These are phyloP conservation scores for Leccinum longicurvipes DNA, from an alignment of 768 basidiomycete species.

Conservation along the genomic window DNA sequence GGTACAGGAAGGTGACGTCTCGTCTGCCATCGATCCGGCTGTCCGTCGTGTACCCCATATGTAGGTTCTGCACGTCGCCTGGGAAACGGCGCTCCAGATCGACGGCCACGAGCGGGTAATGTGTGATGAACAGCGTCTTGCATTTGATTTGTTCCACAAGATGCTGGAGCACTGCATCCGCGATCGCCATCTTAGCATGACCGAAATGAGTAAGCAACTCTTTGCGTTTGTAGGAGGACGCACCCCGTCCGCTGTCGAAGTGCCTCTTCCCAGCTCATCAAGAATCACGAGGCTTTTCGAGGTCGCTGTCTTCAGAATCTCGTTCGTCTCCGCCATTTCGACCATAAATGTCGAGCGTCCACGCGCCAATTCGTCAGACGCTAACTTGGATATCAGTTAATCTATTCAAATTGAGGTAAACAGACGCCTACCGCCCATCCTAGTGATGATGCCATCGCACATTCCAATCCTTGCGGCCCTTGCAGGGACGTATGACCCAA, in stretches of 20 bases:
- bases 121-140: slow-evolving; percentile 91
- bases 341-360: slow-evolving; percentile 97
- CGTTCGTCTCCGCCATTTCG: slow-evolving; percentile 90
- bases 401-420: not conserved
- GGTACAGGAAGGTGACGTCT: slow-evolving; percentile 87
- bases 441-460: slow-evolving; percentile 79
- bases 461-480: slow-evolving; percentile 68
- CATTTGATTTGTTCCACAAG: slow-evolving; percentile 56
- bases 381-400: slow-evolving; percentile 34
- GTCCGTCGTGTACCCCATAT: slow-evolving; percentile 82
- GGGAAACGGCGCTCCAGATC: slow-evolving; percentile 62
- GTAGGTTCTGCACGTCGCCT: slow-evolving; percentile 64
- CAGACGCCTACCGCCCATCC: slow-evolving; percentile 73
- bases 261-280: slow-evolving; percentile 88
- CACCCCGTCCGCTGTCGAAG: slow-evolving; percentile 88
- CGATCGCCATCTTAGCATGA: slow-evolving; percentile 72
- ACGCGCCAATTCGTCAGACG: slow-evolving; percentile 81
- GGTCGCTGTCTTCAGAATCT: slow-evolving; percentile 78
- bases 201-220: not conserved
- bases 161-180: slow-evolving; percentile 74
- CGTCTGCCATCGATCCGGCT: slow-evolving; percentile 66
- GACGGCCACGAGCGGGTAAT: slow-evolving; percentile 83
- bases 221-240: slow-evolving; percentile 8
- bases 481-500: slow-evolving; percentile 94
- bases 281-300: slow-evolving; percentile 79